phyloP scores from a whole-genome alignment of 345 rosid species.

The Aquilaria sinensis region DNA sequence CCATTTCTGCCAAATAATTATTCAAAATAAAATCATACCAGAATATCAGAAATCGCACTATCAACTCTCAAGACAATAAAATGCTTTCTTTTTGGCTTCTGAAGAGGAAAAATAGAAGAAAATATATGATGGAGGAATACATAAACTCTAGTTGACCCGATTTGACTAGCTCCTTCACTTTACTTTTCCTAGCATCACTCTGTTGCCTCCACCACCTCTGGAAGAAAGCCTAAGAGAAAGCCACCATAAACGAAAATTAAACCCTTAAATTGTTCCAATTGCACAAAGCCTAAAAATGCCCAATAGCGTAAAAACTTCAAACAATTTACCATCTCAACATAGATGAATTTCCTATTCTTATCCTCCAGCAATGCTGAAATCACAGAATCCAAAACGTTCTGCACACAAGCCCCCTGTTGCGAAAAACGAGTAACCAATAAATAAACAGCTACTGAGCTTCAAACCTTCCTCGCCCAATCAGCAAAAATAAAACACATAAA shows the following conservation, averaged over 20 bases:
- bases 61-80: too few species aligned
- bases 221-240: conserved; percentile 63
- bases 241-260: neutral
- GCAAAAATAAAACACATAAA: neutral
- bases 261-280: neutral
- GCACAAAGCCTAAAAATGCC: neutral
- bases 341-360: conserved; percentile 81
- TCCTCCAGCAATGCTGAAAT: conserved; percentile 76
- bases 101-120: neutral
- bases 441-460: conserved; percentile 12
- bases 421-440: neutral
- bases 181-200: conserved; percentile 55
- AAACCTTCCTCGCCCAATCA: neutral
- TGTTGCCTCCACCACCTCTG: conserved; percentile 99
- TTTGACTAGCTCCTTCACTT: conserved; percentile 75
- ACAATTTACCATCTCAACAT: conserved; percentile 68
- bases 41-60: too few species aligned
- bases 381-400: conserved; percentile 88
- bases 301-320: neutral
- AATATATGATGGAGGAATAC: conserved; percentile 21
- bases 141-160: conserved; percentile 93
- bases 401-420: conserved; percentile 81
- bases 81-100: too few species aligned
- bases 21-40: neutral
- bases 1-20: conserved; percentile 56